phyloP scores from a whole-genome alignment of 257 asterid species.

The Solanum sejunctum region DNA sequence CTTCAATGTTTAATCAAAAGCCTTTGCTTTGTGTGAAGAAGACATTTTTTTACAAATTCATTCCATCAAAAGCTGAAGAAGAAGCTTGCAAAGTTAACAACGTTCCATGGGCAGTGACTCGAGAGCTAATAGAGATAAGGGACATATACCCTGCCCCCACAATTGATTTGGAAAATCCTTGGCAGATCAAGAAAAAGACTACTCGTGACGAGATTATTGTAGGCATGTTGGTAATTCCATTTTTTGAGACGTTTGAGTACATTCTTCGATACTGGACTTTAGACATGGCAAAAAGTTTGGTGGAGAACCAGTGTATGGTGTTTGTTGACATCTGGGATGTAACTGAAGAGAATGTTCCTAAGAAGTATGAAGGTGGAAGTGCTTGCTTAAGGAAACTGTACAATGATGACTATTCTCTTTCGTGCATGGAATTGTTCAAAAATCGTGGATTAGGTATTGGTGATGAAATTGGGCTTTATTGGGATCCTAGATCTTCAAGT shows the following conservation, averaged over 20 bases:
- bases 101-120: background rate
- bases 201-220: background rate
- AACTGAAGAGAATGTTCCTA: background rate
- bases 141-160: slow-evolving; percentile 7
- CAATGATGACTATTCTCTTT: background rate
- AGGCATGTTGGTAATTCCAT: background rate
- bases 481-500: too few species aligned
- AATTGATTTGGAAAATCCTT: slow-evolving; percentile 17
- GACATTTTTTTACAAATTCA: slow-evolving; percentile 23
- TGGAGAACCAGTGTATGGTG: slow-evolving; percentile 15
- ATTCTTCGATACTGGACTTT: background rate
- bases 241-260: slow-evolving; percentile 17
- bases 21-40: slow-evolving; percentile 8
- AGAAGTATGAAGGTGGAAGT: slow-evolving; percentile 1
- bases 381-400: slow-evolving; percentile 17
- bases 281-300: slow-evolving; percentile 20
- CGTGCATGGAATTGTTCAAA: too few species aligned
- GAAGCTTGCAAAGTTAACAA: background rate
- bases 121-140: background rate
- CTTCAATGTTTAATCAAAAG: background rate
- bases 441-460: too few species aligned
- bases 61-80: slow-evolving; percentile 8
- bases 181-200: slow-evolving; percentile 31
- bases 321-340: slow-evolving; percentile 35
- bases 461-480: too few species aligned